These are phyloP conservation scores for Aspergillus hancockii DNA, from an alignment of 495 filamentous ascomycete genomes.

Conservation along the genomic window DNA sequence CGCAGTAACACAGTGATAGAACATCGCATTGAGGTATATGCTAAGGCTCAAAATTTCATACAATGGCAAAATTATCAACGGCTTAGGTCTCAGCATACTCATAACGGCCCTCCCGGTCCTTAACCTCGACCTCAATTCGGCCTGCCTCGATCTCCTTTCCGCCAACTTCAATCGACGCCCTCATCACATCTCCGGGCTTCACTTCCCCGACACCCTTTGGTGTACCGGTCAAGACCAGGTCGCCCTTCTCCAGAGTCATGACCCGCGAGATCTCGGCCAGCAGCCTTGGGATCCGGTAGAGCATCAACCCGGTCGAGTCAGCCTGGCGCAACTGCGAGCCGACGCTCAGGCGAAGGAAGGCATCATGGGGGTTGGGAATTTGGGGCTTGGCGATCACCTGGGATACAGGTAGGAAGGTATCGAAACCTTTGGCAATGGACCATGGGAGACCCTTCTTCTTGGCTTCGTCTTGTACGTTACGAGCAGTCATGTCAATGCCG, in stretches of 20 bases:
- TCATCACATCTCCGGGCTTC: conserved; percentile 84
- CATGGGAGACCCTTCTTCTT: conserved; percentile 98
- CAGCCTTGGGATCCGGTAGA: conserved; percentile 83
- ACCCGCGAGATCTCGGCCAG: conserved; percentile 88
- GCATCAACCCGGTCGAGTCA: conserved; percentile 89
- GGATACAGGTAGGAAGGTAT: conserved; percentile 90
- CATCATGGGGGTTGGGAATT: conserved; percentile 85
- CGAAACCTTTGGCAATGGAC: conserved; percentile 94
- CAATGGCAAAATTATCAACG: not conserved
- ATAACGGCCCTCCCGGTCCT: conserved; percentile 62
- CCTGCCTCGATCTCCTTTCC: conserved; percentile 87
- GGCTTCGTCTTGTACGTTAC: conserved; percentile 90
- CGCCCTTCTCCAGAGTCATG: conserved; percentile 91
- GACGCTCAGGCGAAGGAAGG: conserved; percentile 79
- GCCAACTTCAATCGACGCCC: conserved; percentile 74
- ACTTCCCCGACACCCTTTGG: conserved; percentile 94
- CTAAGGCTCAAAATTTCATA: conserved; percentile 1
- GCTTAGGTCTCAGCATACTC: conserved; percentile 47
- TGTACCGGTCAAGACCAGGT: conserved; percentile 91
- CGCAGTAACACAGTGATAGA: not conserved
- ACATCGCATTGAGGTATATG: conserved; percentile 7
- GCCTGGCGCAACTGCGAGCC: conserved; percentile 72
- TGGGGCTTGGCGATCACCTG: conserved; percentile 71
- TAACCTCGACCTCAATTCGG: conserved; percentile 78
- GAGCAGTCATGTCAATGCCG: conserved; percentile 90